phyloP scores from a whole-genome alignment of 2,329 filamentous ascomycete genomes.

The Colletotrichum sansevieriae region DNA sequence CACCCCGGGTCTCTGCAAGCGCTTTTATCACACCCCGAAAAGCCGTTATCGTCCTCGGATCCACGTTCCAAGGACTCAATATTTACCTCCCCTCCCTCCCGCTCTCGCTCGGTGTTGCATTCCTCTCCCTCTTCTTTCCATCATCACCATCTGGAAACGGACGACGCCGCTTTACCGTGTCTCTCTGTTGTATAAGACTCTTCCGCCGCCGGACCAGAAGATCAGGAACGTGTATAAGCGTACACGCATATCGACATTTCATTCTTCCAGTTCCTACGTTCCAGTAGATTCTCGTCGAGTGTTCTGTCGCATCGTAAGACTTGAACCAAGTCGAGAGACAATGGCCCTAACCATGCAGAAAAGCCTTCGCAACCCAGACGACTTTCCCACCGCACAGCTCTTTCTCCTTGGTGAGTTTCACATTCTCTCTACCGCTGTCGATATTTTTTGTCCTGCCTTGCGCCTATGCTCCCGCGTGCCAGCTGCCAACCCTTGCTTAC shows the following conservation, averaged over 20 bases:
- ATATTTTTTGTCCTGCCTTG: conserved; percentile 19
- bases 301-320: conserved; percentile 61
- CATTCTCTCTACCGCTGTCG: not conserved
- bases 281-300: conserved; percentile 38
- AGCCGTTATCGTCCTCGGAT: conserved; percentile 40
- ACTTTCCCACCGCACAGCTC: conserved; percentile 85
- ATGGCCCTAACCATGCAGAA: conserved; percentile 67
- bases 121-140: conserved; percentile 30
- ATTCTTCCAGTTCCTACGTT: conserved; percentile 42
- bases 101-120: conserved; percentile 33
- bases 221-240: conserved; percentile 38
- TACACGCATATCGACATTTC: conserved; percentile 36
- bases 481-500: conserved; percentile 42
- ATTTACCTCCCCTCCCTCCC: conserved; percentile 38
- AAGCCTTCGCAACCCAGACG: conserved; percentile 72
- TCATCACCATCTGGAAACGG: conserved; percentile 33
- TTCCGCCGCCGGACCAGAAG: conserved; percentile 29
- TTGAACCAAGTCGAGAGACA: conserved; percentile 55
- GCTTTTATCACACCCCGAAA: conserved; percentile 27
- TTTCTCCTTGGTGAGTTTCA: conserved; percentile 80
- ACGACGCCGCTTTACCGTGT: conserved; percentile 19
- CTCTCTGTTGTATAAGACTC: conserved; percentile 19
- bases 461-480: not conserved
- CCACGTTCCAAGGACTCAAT: conserved; percentile 27
- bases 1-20: conserved; percentile 35